A percentile compares a stretch with the other conserved stretches of the same genome.
phyloP scores from a whole-genome alignment of 208 protist species.

The Tetramitus jugosus region DNA sequence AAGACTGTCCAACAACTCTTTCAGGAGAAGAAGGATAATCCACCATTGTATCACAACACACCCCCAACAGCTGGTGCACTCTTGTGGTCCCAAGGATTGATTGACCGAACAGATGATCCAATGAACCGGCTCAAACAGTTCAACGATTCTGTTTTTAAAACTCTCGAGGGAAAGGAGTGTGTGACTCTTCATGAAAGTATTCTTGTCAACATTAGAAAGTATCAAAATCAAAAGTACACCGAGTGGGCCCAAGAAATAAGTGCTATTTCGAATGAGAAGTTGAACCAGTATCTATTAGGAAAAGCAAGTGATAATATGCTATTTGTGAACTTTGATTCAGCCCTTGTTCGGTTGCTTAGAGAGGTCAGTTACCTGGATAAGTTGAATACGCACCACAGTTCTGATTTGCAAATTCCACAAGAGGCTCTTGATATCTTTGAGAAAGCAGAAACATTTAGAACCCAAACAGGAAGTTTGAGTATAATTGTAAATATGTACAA shows the following conservation, averaged over 20 bases:
- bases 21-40: slow-evolving; percentile 48
- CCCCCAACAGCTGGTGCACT: slow-evolving; percentile 79
- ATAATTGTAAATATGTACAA: slow-evolving; percentile 35
- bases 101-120: slow-evolving; percentile 83
- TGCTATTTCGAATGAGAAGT: slow-evolving; percentile 72
- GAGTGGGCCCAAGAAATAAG: slow-evolving; percentile 78
- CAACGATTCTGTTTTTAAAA: slow-evolving; percentile 61
- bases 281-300: slow-evolving; percentile 78
- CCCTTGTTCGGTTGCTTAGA: slow-evolving; percentile 80
- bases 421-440: slow-evolving; percentile 40
- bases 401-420: slow-evolving; percentile 63
- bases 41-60: slow-evolving; percentile 73
- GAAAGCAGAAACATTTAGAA: slow-evolving; percentile 28
- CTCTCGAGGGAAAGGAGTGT: slow-evolving; percentile 61
- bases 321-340: slow-evolving; percentile 89
- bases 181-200: slow-evolving; percentile 68
- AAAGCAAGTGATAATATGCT: slow-evolving; percentile 49
- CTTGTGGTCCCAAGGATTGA: slow-evolving; percentile 74
- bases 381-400: slow-evolving; percentile 69
- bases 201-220: slow-evolving; percentile 48
- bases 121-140: slow-evolving; percentile 64
- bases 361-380: slow-evolving; percentile 91
- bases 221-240: slow-evolving; percentile 65
- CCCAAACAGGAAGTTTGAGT: slow-evolving; percentile 33
- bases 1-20: slow-evolving; percentile 75